Evolutionary conservation across 805 yeast species (phyloP), one percentile per base, ranked within the genome.

Genomic region (Candida stauntonica): DNA sequence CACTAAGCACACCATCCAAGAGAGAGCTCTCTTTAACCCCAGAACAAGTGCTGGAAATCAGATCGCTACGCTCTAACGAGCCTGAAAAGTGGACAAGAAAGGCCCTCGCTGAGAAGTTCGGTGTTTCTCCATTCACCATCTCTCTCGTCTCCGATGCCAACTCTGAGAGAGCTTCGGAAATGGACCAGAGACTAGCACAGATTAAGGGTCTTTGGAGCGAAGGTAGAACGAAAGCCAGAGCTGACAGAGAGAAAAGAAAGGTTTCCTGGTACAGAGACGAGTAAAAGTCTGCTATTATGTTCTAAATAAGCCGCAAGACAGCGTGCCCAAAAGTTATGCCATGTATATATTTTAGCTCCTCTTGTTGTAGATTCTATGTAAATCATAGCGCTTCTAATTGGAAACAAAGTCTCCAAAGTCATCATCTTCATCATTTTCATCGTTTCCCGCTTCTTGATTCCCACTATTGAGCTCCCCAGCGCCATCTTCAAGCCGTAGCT

Each of bases 31-130:
- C 75, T 42, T 62, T 85, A 41, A 73, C 77, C 5, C 78, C 77
- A 9, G 72, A 68, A 23, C 75, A 78, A 20, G 75, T 78, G 11
- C 60, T 59, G 23, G 78, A 82, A 58, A 81, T 86, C 40, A 66
- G 66, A 46, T 52, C 62, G 29, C 64, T 83, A 47, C 73, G 94
- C 53, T 42, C 49, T 12, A 55, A 62, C 28, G 75, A 84, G 51
- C 91, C 93, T 1, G 64, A 63, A 20, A 66, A 61, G 32, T 78
- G 86, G 77, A 78, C 87, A 13, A 70, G 82, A 46, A 69, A 73
- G 39, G 71, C 67, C 12, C 67, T 86, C 38, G 86, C 88, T 11
- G 62, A 68, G 45, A 68, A 77, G 59, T 86, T 69, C 55, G 62
- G 67, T 23, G 77, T 77, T 29, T 65, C 77, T 20, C 69, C 68